A percentile compares a stretch with the other conserved stretches of the same genome.
These are phyloP conservation scores for Immersiporthe knoxdaviesiana DNA, from an alignment of 2,329 filamentous ascomycete species.

Conservation along the genomic window DNA sequence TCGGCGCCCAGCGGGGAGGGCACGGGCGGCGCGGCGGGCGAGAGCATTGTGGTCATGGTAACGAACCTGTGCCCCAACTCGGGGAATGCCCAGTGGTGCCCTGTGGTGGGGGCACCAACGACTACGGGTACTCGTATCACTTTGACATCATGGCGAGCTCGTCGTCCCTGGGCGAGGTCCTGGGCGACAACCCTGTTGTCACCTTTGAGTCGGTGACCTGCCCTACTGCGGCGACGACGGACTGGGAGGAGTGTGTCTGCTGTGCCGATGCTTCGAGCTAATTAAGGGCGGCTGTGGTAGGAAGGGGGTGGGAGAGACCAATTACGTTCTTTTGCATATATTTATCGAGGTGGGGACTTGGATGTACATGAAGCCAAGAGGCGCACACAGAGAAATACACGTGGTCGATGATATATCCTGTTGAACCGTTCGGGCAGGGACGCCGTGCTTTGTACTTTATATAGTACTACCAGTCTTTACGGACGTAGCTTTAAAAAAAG, in stretches of 20 bases:
- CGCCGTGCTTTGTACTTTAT: no score
- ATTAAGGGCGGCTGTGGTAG: no score
- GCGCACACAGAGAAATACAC: background rate
- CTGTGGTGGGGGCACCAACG: slow-evolving; percentile 35
- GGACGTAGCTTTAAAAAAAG: no score
- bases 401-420: background rate
- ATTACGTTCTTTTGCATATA: background rate
- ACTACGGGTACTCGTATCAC: slow-evolving; percentile 42
- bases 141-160: slow-evolving; percentile 42
- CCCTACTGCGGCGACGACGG: slow-evolving; percentile 34
- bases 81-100: slow-evolving; percentile 43
- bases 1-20: slow-evolving; percentile 32
- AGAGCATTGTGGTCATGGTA: slow-evolving; percentile 39
- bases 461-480: no score
- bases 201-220: slow-evolving; percentile 39
- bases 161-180: slow-evolving; percentile 38
- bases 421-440: background rate
- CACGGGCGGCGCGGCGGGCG: slow-evolving; percentile 32
- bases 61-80: slow-evolving; percentile 43
- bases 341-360: background rate
- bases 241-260: slow-evolving; percentile 37
- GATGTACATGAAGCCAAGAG: background rate
- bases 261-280: background rate
- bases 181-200: slow-evolving; percentile 41
- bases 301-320: background rate